Evolutionary conservation across 331 rosid species (phyloP).

Genomic region (Saraca asoca): DNA sequence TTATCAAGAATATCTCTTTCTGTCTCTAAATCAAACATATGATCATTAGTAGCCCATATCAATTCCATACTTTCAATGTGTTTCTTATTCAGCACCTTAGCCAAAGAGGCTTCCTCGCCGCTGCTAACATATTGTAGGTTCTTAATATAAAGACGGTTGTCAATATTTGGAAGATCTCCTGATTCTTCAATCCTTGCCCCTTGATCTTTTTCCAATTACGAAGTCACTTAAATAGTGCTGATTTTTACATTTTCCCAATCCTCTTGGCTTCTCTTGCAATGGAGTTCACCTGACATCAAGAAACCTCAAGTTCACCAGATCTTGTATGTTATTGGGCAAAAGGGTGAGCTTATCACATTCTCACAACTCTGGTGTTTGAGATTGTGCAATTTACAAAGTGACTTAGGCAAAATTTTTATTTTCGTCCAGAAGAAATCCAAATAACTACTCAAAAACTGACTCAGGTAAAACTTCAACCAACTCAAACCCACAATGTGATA

Average conservation of each 20-base stretch:
- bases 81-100: neutral
- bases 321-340: neutral
- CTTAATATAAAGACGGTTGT: accelerated
- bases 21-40: neutral
- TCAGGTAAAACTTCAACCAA: neutral
- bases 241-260: neutral
- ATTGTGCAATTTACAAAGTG: constrained; percentile 14
- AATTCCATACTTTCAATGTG: neutral
- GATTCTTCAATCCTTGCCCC: neutral
- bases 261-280: neutral
- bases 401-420: constrained; percentile 3
- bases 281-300: neutral
- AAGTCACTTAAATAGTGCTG: neutral
- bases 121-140: neutral
- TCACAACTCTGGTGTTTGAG: neutral
- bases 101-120: neutral
- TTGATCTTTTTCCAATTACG: neutral
- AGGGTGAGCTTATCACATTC: accelerated
- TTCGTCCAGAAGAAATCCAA: neutral
- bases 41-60: neutral
- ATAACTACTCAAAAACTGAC: constrained; percentile 6
- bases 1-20: neutral
- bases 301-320: constrained; percentile 6
- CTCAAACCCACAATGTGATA: neutral
- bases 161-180: neutral